Evolutionary conservation across 495 filamentous ascomycete genomes (phyloP).

Genomic region (Penicillium lividum): DNA sequence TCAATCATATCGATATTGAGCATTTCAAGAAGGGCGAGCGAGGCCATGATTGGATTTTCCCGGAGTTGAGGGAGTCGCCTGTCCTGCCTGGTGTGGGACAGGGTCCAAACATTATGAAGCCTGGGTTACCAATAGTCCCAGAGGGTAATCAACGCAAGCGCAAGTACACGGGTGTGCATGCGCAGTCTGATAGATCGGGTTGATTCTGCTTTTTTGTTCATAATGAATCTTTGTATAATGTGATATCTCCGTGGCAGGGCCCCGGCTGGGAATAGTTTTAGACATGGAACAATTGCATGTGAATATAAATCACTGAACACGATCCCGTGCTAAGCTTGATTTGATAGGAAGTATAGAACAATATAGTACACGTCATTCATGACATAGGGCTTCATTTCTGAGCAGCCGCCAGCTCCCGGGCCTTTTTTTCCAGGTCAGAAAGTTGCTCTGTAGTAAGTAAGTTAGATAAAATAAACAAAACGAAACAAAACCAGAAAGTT

Average conservation of each 20-base stretch:
- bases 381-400: constrained; percentile 25
- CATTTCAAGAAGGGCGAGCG: constrained; percentile 63
- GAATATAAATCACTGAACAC: neutral
- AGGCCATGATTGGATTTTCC: constrained; percentile 51
- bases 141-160: constrained; percentile 29
- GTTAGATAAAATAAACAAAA: neutral
- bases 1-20: constrained; percentile 78
- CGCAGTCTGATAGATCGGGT: constrained; percentile 3
- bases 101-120: neutral
- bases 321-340: neutral
- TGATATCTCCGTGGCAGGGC: neutral
- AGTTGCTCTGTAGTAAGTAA: constrained; percentile 37
- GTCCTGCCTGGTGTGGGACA: neutral
- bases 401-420: constrained; percentile 36
- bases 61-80: constrained; percentile 4
- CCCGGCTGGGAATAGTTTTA: neutral
- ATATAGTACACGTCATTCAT: constrained; percentile 21
- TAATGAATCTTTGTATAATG: neutral
- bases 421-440: constrained; percentile 43
- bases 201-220: neutral
- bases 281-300: neutral
- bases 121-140: neutral
- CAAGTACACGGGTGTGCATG: constrained; percentile 17
- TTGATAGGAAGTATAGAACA: neutral
- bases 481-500: neutral